Conservation (phyloP, 345 rosid genomes). For the Eucalyptus marginata region DNA sequence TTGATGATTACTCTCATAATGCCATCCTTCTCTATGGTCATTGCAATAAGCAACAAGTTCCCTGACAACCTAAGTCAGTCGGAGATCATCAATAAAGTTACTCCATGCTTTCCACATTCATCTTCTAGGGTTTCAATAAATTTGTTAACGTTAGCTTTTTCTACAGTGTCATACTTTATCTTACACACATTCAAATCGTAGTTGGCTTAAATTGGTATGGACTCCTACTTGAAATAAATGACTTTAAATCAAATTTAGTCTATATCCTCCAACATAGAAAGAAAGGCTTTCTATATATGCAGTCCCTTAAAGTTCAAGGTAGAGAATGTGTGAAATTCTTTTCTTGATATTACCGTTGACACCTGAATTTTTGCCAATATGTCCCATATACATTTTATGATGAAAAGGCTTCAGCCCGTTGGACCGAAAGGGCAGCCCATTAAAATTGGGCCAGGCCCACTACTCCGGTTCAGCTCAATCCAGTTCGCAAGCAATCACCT, state of each 20-base stretch:
- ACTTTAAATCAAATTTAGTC: too few relatives aligned
- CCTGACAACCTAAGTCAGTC: rapidly evolving
- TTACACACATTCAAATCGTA: too few relatives aligned
- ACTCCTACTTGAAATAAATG: too few relatives aligned
- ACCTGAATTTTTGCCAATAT: too few relatives aligned
- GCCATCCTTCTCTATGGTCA: neutral
- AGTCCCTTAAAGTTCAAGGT: neutral
- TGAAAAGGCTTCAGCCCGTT: too few relatives aligned
- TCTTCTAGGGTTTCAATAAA: neutral
- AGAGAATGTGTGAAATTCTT: neutral
- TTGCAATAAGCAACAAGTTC: neutral
- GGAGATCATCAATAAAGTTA: too few relatives aligned
- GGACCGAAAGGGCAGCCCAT: neutral
- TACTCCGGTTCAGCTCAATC: neutral
- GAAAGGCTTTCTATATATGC: too few relatives aligned
- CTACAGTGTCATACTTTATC: neutral
- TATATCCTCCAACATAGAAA: too few relatives aligned
- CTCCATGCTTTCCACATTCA: neutral
- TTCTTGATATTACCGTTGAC: too few relatives aligned
- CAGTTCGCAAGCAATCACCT: neutral
- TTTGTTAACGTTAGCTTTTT: neutral
- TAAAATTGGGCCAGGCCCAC: neutral
- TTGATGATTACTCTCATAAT: neutral
- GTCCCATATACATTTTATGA: too few relatives aligned
- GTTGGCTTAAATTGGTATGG: neutral